Conservation (phyloP, 2,329 filamentous ascomycete species). For the Setomelanomma holmii region DNA sequence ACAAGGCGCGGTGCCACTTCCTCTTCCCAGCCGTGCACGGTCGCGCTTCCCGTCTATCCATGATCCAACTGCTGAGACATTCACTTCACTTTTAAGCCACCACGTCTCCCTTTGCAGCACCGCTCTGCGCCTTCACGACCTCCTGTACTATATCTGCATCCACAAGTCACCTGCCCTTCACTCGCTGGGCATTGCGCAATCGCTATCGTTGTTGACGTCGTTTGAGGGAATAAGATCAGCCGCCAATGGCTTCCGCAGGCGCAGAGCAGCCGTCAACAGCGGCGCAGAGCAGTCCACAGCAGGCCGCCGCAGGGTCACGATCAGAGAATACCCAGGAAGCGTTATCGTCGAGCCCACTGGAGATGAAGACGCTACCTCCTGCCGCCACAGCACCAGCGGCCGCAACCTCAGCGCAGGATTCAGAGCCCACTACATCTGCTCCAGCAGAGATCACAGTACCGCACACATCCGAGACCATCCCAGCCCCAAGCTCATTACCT, state of each 20-base stretch:
- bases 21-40: slow-evolving; percentile 28
- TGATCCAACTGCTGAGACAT: slow-evolving; percentile 14
- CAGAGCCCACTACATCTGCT: slow-evolving; percentile 22
- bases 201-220: slow-evolving; percentile 27
- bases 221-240: slow-evolving; percentile 22
- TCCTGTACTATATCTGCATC: slow-evolving; percentile 1
- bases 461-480: slow-evolving; percentile 16
- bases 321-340: slow-evolving; percentile 30
- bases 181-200: slow-evolving; percentile 25
- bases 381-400: slow-evolving; percentile 23
- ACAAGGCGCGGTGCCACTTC: slow-evolving; percentile 24
- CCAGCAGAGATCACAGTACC: slow-evolving; percentile 15
- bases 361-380: slow-evolving; percentile 42
- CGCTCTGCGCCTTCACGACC: slow-evolving; percentile 10
- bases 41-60: slow-evolving; percentile 21
- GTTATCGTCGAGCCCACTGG: slow-evolving; percentile 38
- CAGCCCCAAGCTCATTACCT: slow-evolving; percentile 18
- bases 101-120: slow-evolving; percentile 2
- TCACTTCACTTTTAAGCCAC: slow-evolving; percentile 11
- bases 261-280: slow-evolving; percentile 35
- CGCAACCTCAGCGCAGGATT: slow-evolving; percentile 16
- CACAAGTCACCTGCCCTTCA: slow-evolving; percentile 5
- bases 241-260: slow-evolving; percentile 40
- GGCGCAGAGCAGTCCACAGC: slow-evolving; percentile 33
- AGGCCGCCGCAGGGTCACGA: slow-evolving; percentile 24